Evolutionary conservation across 495 filamentous ascomycete genomes (phyloP).

Genomic region (Penicillium flavigenum): DNA sequence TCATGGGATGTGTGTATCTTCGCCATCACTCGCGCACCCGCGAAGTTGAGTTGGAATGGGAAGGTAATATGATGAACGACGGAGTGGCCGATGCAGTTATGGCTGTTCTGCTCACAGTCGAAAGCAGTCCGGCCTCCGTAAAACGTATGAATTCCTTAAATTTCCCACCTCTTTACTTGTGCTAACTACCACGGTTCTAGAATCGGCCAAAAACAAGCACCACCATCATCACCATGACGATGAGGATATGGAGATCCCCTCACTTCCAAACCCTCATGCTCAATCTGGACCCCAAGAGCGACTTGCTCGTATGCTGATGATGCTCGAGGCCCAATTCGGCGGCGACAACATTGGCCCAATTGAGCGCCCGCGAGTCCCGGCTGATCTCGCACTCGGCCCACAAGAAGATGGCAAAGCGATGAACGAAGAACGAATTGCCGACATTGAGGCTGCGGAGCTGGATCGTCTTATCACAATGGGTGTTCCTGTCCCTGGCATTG

Average conservation of each 20-base stretch:
- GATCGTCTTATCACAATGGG: conserved; percentile 73
- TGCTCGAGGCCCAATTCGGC: conserved; percentile 96
- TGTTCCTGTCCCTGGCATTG: conserved; percentile 83
- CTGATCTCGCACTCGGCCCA: conserved; percentile 41
- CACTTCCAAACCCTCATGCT: conserved; percentile 65
- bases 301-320: conserved; percentile 82
- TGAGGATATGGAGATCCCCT: conserved; percentile 31
- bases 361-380: conserved; percentile 58
- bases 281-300: conserved; percentile 69
- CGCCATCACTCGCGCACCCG: conserved; percentile 62
- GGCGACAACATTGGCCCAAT: conserved; percentile 67
- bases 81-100: conserved; percentile 94
- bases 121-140: conserved; percentile 91
- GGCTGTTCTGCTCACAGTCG: conserved; percentile 82
- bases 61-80: conserved; percentile 96
- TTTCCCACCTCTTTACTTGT: neutral
- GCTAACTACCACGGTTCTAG: conserved; percentile 30
- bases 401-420: conserved; percentile 37
- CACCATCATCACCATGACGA: conserved; percentile 58
- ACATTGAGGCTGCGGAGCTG: conserved; percentile 59
- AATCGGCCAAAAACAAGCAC: conserved; percentile 55
- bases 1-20: conserved; percentile 89
- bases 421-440: conserved; percentile 48
- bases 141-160: conserved; percentile 62
- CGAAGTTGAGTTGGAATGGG: conserved; percentile 91